Base-by-base conservation (phyloP, 371 early-diverging fungal species). In the Saksenaea vasiformis region DNA sequence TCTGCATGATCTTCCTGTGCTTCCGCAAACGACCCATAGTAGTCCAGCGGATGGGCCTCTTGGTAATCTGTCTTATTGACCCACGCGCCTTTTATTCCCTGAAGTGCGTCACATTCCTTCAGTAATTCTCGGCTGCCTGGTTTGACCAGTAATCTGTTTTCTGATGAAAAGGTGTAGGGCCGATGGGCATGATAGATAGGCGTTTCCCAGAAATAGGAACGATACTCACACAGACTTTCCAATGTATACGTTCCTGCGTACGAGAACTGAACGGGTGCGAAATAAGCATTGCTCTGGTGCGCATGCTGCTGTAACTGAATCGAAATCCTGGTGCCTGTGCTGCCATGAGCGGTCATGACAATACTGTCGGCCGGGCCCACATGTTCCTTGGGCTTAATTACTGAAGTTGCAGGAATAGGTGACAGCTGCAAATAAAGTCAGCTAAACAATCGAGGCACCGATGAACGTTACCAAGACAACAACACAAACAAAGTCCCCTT, bases 121-220 rank as follows among this genome's bases (percentile, higher is more conserved):
- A 47, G 22, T 22, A 22, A 3, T n/a, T 19, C 22, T 47, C 51
- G 17, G 10, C 8, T 3, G 22, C 51, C 51, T 47, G 51, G 1
- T 27, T 58, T 68, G 36, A 79, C 74, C 22, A 70, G 58, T 27
- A 75, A 34, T 17, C 68, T 69, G 41, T 80, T 77, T 4, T 61
- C 38, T 3, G 77, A 80, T 47, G 39, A 28, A 64, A 75, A 77
- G 8, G 54, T 44, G 26, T 56, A 55, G 0, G 80, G 80, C 26
- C 65, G 70, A 54, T 80, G 77, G n/a, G 53, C 38, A 53, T 77
- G 80, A 9, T 60, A 55, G 3, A 71, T 64, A 7, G 80, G 80
- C 1, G 62, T 28, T 64, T 77, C 74, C 77, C 77, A 80, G 56
- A 77, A 80, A 55, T 77, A 77, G 27, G 75, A 75, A 38, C 80